Conservation (phyloP, 192 early-diverging fungal genomes). For the Piromyces finnis region DNA sequence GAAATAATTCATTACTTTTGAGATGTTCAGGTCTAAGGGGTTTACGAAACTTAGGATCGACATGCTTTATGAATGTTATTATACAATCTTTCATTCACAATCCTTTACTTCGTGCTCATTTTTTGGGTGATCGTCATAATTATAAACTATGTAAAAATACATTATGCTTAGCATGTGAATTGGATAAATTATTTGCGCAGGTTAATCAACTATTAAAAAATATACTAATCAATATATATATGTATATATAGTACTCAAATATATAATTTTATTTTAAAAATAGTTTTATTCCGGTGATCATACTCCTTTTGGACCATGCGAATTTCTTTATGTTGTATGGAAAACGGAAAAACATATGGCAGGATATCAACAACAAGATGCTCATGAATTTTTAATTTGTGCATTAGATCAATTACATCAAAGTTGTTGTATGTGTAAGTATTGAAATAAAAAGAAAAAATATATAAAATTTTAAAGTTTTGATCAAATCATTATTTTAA, state of each 20-base stretch:
- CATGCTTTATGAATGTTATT: slow-evolving; percentile 91
- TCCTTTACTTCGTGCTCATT: slow-evolving; percentile 71
- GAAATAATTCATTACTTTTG: slow-evolving; percentile 10
- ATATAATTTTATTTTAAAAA: too few species aligned
- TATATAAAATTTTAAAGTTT: too few species aligned
- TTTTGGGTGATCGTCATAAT: slow-evolving; percentile 80
- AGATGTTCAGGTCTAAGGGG: slow-evolving; percentile 58
- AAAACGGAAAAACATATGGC: slow-evolving; percentile 67
- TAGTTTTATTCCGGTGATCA: slow-evolving; percentile 50
- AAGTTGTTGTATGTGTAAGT: slow-evolving; percentile 29
- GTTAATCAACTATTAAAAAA: too few species aligned
- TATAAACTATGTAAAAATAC: slow-evolving; percentile 25
- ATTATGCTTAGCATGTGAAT: slow-evolving; percentile 82
- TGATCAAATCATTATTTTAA: too few species aligned
- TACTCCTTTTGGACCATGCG: slow-evolving; percentile 60
- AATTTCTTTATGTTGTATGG: slow-evolving; percentile 82
- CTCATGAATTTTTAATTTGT: slow-evolving; percentile 92
- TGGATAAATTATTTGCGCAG: slow-evolving; percentile 63
- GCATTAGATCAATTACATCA: slow-evolving; percentile 69
- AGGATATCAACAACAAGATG: slow-evolving; percentile 88
- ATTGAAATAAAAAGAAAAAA: not conserved
- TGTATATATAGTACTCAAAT: too few species aligned
- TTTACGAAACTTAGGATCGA: slow-evolving; percentile 77
- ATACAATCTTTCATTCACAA: slow-evolving; percentile 85
- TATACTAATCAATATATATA: too few species aligned